These are phyloP conservation scores for Talaromyces nanjingensis DNA, from an alignment of 495 filamentous ascomycete genomes.

Conservation along the genomic window DNA sequence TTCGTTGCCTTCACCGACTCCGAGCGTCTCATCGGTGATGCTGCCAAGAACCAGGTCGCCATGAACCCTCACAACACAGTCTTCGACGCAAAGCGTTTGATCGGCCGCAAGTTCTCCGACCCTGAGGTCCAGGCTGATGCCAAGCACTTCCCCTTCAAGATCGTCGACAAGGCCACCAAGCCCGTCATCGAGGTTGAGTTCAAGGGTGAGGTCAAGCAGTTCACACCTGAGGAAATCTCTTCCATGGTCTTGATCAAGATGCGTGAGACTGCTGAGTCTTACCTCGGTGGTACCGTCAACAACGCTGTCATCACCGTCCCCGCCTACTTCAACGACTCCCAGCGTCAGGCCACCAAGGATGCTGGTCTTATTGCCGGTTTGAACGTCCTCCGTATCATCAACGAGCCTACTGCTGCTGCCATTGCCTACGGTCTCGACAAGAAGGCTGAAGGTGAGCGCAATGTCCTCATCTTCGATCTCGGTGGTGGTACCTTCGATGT, in stretches of 20 bases:
- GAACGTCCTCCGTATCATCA: conserved; percentile 99
- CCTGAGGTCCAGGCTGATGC: conserved; percentile 96
- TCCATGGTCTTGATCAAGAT: conserved; percentile 95
- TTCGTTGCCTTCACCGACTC: conserved; percentile 98
- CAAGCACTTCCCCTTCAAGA: conserved; percentile 98
- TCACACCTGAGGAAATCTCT: conserved; percentile 97
- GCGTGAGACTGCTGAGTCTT: conserved; percentile 96
- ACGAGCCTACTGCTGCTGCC: conserved; percentile 96
- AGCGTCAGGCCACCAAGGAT: conserved; percentile 98
- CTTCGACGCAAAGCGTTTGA: conserved; percentile 98
- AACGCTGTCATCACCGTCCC: conserved; percentile 98
- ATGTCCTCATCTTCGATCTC: conserved; percentile 98
- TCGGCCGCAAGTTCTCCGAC: conserved; percentile 90
- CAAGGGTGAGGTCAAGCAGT: conserved; percentile 85
- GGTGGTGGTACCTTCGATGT: conserved; percentile 99
- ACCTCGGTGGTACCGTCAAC: conserved; percentile 94
- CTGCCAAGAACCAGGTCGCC: conserved; percentile 98
- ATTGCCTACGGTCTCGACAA: conserved; percentile 97
- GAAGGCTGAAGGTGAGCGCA: conserved; percentile 94
- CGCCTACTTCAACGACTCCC: conserved; percentile 99
- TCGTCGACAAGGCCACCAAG: conserved; percentile 81
- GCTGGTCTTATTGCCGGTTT: conserved; percentile 95
- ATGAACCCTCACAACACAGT: conserved; percentile 98
- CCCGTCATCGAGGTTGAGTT: conserved; percentile 94
- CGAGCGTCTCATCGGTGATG: conserved; percentile 97